Evolutionary conservation across 345 rosid genomes (phyloP).

Genomic region (Moricandia moricandioides): DNA sequence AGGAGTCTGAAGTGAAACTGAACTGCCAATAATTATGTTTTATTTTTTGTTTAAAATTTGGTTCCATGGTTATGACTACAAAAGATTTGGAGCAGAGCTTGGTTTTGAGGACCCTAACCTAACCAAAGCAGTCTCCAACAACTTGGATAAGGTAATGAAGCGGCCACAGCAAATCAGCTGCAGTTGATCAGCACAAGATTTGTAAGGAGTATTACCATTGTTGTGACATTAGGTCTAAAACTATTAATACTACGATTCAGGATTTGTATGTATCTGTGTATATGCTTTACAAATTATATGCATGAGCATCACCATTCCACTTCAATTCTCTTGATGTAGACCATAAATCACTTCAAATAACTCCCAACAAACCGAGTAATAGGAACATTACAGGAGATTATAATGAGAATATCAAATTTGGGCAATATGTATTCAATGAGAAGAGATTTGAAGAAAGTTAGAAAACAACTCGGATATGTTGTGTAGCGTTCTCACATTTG

Average conservation of each 20-base stretch:
- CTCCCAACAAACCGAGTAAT: background rate
- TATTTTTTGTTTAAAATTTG: background rate
- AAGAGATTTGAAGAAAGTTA: background rate
- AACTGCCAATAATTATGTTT: background rate
- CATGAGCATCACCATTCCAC: slow-evolving; percentile 17
- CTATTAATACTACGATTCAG: slow-evolving; percentile 13
- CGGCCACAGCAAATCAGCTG: slow-evolving; percentile 56
- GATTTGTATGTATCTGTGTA: slow-evolving; percentile 31
- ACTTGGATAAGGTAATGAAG: slow-evolving; percentile 67
- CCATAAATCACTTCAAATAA: background rate
- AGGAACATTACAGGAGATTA: background rate
- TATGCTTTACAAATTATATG: slow-evolving; percentile 15
- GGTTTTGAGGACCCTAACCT: slow-evolving; percentile 84
- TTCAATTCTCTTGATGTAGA: background rate
- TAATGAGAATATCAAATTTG: background rate
- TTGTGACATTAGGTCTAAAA: slow-evolving; percentile 27
- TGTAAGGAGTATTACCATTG: slow-evolving; percentile 35
- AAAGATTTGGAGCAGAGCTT: slow-evolving; percentile 73
- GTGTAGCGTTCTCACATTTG: too few species aligned
- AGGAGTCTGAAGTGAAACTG: background rate
- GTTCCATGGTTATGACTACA: slow-evolving; percentile 10
- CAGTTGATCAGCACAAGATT: slow-evolving; percentile 40
- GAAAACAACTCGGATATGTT: background rate
- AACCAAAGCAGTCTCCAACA: slow-evolving; percentile 69
- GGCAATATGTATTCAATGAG: background rate